Percentiles rank a stretch among this genome's conserved stretches.
These are phyloP conservation scores for Phaeotremella fagi DNA, from an alignment of 768 basidiomycete genomes.

Conservation along the genomic window DNA sequence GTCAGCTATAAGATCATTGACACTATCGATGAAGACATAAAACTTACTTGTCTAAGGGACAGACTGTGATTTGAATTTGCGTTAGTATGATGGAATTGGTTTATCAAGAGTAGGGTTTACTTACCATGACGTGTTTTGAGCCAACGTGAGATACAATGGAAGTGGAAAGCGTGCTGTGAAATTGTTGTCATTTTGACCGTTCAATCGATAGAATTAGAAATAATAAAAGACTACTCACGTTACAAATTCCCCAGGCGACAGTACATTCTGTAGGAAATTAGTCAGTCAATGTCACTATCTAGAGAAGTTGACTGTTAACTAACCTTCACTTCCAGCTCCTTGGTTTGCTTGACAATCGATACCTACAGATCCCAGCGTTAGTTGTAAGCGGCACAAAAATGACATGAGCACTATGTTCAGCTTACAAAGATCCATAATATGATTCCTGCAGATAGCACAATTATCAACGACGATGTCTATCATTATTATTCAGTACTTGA, in stretches of 20 bases:
- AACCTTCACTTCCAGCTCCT: constrained; percentile 83
- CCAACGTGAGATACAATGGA: constrained; percentile 99
- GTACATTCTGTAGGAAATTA: constrained; percentile 52
- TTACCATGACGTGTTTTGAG: constrained; percentile 68
- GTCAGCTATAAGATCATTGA: no score
- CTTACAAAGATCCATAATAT: constrained; percentile 99
- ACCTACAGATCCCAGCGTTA: constrained; percentile 54
- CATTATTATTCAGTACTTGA: background rate
- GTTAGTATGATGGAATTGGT: background rate
- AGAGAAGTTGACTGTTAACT: constrained; percentile 12
- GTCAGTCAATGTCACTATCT: background rate
- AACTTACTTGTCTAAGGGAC: constrained; percentile 48
- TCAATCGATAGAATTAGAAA: background rate
- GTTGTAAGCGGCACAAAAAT: background rate
- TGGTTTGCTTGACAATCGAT: constrained; percentile 99
- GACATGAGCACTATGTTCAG: constrained; percentile 6
- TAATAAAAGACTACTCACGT: constrained; percentile 56
- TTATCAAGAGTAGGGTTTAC: constrained; percentile 5
- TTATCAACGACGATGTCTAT: constrained; percentile 97
- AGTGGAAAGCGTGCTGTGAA: constrained; percentile 87
- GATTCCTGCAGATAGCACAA: constrained; percentile 98
- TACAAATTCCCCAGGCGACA: constrained; percentile 98
- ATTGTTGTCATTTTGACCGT: constrained; percentile 3
- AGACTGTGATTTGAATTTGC: constrained; percentile 30
- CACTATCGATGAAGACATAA: background rate